phyloP scores from a whole-genome alignment of 768 basidiomycete genomes.

The Suillus hirtellus region DNA sequence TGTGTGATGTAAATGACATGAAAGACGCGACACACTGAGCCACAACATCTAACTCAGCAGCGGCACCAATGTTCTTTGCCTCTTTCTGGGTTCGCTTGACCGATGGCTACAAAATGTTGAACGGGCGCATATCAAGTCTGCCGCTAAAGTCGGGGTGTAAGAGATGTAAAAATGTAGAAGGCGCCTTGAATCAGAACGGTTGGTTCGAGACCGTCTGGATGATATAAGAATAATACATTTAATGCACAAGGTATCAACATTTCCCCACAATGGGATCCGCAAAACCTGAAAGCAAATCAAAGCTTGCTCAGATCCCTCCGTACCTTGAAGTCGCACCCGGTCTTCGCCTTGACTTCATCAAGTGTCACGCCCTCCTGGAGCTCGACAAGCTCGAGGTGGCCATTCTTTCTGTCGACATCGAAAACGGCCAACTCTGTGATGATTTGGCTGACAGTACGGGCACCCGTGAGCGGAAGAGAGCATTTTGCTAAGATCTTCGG shows the following conservation, averaged over 20 bases:
- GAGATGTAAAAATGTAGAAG: too few relatives aligned
- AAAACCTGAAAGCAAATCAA: slow-evolving; percentile 29
- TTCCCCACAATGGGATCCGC: slow-evolving; percentile 9
- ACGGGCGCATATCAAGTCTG: not conserved
- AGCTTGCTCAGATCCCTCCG: slow-evolving; percentile 50
- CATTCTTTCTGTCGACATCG: slow-evolving; percentile 75
- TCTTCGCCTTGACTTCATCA: slow-evolving; percentile 85
- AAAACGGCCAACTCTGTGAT: slow-evolving; percentile 94
- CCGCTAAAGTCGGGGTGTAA: not conserved
- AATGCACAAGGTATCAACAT: slow-evolving; percentile 1
- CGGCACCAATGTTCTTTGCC: not conserved
- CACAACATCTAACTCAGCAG: not conserved
- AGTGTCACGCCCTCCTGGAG: slow-evolving; percentile 79
- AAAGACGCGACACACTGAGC: not conserved
- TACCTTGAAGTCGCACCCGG: slow-evolving; percentile 79
- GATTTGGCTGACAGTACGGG: slow-evolving; percentile 84
- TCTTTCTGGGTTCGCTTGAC: not conserved
- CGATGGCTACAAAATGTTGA: not conserved
- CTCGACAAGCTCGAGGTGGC: slow-evolving; percentile 75
- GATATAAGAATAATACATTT: slow-evolving; percentile 1
- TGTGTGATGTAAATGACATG: not conserved
- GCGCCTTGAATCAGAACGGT: not conserved
- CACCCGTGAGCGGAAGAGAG: slow-evolving; percentile 84
- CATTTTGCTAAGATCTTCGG: slow-evolving; percentile 87
- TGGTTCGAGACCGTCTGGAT: not conserved